Conservation (phyloP, 116 monocot genomes). For the Papilionanthe hybrid region DNA sequence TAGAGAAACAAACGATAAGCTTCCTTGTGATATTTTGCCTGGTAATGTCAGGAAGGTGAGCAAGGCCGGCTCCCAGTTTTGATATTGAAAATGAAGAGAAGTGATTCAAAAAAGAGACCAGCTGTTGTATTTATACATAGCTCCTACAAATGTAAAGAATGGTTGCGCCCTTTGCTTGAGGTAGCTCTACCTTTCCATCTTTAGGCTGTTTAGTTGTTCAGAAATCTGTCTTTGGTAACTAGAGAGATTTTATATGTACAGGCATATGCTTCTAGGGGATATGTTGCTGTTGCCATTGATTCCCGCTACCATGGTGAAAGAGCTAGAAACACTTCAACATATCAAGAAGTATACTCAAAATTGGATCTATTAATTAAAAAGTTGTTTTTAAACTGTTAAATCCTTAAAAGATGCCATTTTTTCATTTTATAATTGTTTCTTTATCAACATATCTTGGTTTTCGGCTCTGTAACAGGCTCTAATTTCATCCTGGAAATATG, state of each 20-base stretch:
- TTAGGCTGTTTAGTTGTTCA: background rate
- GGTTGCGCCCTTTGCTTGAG: conserved; percentile 93
- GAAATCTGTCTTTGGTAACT: background rate
- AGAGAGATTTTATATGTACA: conserved; percentile 21
- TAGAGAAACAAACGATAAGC: background rate
- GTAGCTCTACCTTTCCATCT: conserved; percentile 22
- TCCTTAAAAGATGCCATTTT: conserved; percentile 1
- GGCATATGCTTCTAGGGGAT: conserved; percentile 97
- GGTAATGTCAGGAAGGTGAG: conserved; percentile 57
- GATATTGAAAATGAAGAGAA: conserved; percentile 64
- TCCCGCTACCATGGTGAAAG: conserved; percentile 99
- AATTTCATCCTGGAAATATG: conserved; percentile 82
- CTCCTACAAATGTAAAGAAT: conserved; percentile 94
- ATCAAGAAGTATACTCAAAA: conserved; percentile 41
- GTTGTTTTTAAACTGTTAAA: background rate
- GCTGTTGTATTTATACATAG: conserved; percentile 89
- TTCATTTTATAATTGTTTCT: conserved; percentile 9
- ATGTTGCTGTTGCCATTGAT: conserved; percentile 84
- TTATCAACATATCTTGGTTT: background rate
- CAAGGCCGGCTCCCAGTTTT: conserved; percentile 87
- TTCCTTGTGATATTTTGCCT: background rate
- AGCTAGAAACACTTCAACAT: conserved; percentile 58
- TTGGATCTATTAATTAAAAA: background rate
- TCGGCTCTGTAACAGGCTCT: conserved; percentile 52
- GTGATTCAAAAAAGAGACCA: conserved; percentile 40